phyloP scores from a whole-genome alignment of 164 flowering plant genomes.

The Kalanchoe fedtschenkoi region DNA sequence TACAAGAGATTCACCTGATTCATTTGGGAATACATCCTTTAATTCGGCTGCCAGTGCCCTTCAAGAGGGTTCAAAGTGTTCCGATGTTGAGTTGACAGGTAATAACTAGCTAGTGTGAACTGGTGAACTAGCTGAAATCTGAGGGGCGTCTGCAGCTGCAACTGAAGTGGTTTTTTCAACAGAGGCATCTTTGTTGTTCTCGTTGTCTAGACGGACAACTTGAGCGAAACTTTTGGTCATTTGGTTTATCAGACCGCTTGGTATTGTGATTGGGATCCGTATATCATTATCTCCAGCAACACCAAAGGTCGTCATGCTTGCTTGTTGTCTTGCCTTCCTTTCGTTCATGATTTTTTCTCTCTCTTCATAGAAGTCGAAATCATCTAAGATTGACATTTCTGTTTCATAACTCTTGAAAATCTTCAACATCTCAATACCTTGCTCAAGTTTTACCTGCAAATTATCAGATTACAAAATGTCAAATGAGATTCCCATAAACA shows the following conservation, averaged over 20 bases:
- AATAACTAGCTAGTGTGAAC: background rate
- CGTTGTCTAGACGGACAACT: constrained; percentile 49
- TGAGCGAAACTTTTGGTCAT: constrained; percentile 56
- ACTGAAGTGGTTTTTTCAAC: constrained; percentile 20
- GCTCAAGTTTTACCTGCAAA: constrained; percentile 65
- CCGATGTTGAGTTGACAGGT: background rate
- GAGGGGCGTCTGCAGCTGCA: constrained; percentile 9
- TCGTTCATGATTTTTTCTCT: constrained; percentile 63
- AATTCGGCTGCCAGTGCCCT: background rate
- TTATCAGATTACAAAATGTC: background rate
- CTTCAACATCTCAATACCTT: constrained; percentile 63
- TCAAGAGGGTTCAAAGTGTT: background rate
- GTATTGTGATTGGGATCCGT: constrained; percentile 16
- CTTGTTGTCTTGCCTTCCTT: constrained; percentile 56
- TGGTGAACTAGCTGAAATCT: background rate
- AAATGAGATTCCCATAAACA: background rate
- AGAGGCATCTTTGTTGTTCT: constrained; percentile 21
- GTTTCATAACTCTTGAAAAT: constrained; percentile 55
- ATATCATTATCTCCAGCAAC: constrained; percentile 27
- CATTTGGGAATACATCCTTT: background rate
- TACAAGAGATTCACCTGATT: background rate
- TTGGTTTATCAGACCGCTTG: constrained; percentile 34
- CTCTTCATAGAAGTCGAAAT: constrained; percentile 61
- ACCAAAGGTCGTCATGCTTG: constrained; percentile 20
- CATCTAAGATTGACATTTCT: constrained; percentile 59